Base-by-base conservation (phyloP, 2,329 filamentous ascomycete species). In the Epichloe baconii region DNA sequence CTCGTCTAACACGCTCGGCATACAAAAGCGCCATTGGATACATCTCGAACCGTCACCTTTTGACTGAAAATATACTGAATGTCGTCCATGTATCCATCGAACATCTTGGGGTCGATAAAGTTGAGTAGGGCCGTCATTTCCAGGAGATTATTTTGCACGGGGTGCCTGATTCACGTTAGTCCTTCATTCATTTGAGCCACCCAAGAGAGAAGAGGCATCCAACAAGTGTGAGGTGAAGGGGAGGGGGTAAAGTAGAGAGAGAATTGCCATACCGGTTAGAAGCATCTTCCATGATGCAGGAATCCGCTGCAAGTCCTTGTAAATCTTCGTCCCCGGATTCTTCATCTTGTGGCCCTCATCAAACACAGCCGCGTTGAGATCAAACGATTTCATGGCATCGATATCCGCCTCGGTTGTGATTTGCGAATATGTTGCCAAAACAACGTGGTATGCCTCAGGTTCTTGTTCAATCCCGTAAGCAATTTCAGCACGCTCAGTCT, bases 291-390 rank as follows among this genome's bases (percentile, higher is more conserved):
- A 96, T n/a, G 80, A 71, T 0, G 88, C 83, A 0, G 78, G 78
- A 50, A 98, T 89, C 37, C 79, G 77, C 61, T 86, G 82, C 49
- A 97, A 74, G 54, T 86, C 83, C 60, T 81, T 79, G 66, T 96
- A 96, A 5, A 88, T 77, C 49, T 86, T 81, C 0, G 90, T 94
- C 45, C 83, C 82, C 2, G 84, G 83, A 63, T 95, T 97, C 70
- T 95, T 95, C 65, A 98, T 72, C 61, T 88, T 83, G 67, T 98
- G 93, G 0, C 91, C 93, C 68, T 98, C 93, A 62, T 98, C 93
- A 61, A 89, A 98, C 11, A 98, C 83, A 58, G 77, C 76, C 1
- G 73, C 71, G 52, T 78, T 74, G 5, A 78, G 71, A 8, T 67
- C 59, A 45, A 80, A 66, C 7, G 66, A 68, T 40, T 70, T 68